These are phyloP conservation scores for Metrosideros polymorpha DNA, from an alignment of 441 rosid species.

Conservation along the genomic window DNA sequence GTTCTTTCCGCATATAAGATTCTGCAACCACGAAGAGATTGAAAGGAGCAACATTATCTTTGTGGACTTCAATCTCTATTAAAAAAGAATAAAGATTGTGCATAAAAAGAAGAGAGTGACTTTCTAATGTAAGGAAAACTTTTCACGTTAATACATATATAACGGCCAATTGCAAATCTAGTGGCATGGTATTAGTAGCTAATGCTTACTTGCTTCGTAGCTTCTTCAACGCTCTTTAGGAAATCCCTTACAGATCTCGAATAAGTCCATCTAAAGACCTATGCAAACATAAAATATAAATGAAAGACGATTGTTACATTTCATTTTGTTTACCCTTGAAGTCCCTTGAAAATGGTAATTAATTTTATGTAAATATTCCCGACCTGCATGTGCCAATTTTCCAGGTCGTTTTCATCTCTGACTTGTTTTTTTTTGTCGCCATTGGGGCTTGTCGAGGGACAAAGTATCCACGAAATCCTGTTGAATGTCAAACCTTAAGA, in stretches of 20 bases:
- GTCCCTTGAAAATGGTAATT: background rate
- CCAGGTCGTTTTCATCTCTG: background rate
- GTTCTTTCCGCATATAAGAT: conserved; percentile 57
- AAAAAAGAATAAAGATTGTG: background rate
- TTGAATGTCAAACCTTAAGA: background rate
- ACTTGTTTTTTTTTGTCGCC: background rate
- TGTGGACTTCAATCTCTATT: background rate
- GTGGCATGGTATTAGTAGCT: background rate
- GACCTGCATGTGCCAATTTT: background rate
- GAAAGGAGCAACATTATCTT: background rate
- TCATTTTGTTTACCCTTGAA: background rate
- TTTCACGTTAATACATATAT: background rate
- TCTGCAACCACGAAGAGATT: conserved; percentile 21
- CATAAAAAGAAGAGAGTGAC: background rate
- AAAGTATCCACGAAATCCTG: background rate
- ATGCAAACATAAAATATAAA: background rate
- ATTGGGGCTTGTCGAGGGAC: background rate
- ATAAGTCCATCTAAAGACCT: background rate
- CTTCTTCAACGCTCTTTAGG: background rate
- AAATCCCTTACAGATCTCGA: background rate
- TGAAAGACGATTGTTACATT: background rate
- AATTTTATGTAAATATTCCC: background rate
- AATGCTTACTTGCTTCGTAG: background rate
- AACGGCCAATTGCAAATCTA: background rate
- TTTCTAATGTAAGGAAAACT: background rate